Conservation (phyloP, 2,329 filamentous ascomycete genomes). For the Periconia digitata region DNA sequence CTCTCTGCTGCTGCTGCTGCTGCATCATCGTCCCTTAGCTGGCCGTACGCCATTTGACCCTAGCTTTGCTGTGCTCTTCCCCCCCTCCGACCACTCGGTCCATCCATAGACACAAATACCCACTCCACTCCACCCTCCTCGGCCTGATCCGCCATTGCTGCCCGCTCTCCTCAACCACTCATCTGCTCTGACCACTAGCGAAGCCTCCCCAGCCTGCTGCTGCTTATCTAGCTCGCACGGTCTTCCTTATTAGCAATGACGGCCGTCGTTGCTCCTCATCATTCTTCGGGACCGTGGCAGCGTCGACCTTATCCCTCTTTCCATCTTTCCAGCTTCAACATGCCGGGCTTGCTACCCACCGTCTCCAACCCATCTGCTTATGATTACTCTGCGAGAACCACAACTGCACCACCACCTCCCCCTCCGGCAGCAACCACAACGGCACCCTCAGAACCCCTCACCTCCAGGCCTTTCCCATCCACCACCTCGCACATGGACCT, state of each 20-base stretch:
- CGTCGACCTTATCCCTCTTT: slow-evolving; percentile 31
- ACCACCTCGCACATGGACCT: slow-evolving; percentile 38
- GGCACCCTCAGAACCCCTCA: background rate
- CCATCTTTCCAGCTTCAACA: slow-evolving; percentile 34
- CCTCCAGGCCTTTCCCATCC: slow-evolving; percentile 32
- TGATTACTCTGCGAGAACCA: slow-evolving; percentile 27
- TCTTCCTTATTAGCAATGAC: slow-evolving; percentile 32
- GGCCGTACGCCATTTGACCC: slow-evolving; percentile 33
- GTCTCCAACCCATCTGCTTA: slow-evolving; percentile 16
- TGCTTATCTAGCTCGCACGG: slow-evolving; percentile 17
- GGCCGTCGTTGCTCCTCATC: slow-evolving; percentile 40
- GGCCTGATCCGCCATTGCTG: slow-evolving; percentile 26
- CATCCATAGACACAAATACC: slow-evolving; percentile 20
- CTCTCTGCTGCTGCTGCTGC: no score
- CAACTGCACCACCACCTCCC: slow-evolving; percentile 23
- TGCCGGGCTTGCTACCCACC: slow-evolving; percentile 27
- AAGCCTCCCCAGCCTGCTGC: slow-evolving; percentile 24
- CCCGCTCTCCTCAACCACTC: slow-evolving; percentile 11
- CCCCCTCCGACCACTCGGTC: slow-evolving; percentile 17
- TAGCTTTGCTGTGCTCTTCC: slow-evolving; percentile 10
- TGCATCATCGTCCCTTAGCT: slow-evolving; percentile 28
- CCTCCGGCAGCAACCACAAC: slow-evolving; percentile 10
- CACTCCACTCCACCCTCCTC: slow-evolving; percentile 24
- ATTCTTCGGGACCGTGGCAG: slow-evolving; percentile 38
- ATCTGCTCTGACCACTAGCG: slow-evolving; percentile 16